Percentiles rank a stretch among this genome's conserved stretches.
Evolutionary conservation across 306 rosid genomes (phyloP).

Genomic region (Medicago ruthenica): DNA sequence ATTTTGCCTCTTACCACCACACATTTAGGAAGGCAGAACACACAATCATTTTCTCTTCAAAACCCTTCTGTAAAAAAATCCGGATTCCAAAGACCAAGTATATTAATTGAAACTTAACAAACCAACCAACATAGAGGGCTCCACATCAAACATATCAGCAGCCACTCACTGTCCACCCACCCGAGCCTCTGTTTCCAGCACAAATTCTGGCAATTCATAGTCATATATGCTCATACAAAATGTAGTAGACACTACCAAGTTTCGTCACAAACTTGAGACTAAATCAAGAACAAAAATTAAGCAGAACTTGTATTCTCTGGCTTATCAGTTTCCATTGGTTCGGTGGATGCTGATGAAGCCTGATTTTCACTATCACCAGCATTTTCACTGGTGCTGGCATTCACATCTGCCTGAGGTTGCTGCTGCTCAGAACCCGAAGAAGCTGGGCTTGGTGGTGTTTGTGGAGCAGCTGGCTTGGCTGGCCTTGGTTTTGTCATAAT

Average conservation of each 20-base stretch:
- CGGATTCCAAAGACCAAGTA: constrained; percentile 50
- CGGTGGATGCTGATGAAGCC: constrained; percentile 57
- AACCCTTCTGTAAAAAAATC: constrained; percentile 47
- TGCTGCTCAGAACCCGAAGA: constrained; percentile 55
- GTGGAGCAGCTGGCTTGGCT: constrained; percentile 68
- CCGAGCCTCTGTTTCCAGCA: constrained; percentile 13
- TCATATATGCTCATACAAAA: constrained; percentile 34
- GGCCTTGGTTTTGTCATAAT: constrained; percentile 90
- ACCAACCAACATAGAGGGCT: constrained; percentile 34
- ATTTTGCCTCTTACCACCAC: constrained; percentile 33
- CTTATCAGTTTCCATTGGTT: constrained; percentile 86
- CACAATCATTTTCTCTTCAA: constrained; percentile 49
- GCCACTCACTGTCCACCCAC: constrained; percentile 35
- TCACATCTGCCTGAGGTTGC: constrained; percentile 36
- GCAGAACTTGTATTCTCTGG: constrained; percentile 61
- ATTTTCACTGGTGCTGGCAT: constrained; percentile 38
- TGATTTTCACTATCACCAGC: constrained; percentile 41
- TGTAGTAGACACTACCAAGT: constrained; percentile 31
- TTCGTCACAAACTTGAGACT: constrained; percentile 32
- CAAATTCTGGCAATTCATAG: constrained; percentile 25
- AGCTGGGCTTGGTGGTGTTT: constrained; percentile 58
- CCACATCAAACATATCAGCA: constrained; percentile 24
- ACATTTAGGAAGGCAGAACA: constrained; percentile 33
- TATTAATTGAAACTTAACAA: constrained; percentile 44
- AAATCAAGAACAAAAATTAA: constrained; percentile 47